Evolutionary conservation across 257 asterid genomes (phyloP), one percentile per base, ranked within the genome.

Genomic region (Haberlea rhodopensis): DNA sequence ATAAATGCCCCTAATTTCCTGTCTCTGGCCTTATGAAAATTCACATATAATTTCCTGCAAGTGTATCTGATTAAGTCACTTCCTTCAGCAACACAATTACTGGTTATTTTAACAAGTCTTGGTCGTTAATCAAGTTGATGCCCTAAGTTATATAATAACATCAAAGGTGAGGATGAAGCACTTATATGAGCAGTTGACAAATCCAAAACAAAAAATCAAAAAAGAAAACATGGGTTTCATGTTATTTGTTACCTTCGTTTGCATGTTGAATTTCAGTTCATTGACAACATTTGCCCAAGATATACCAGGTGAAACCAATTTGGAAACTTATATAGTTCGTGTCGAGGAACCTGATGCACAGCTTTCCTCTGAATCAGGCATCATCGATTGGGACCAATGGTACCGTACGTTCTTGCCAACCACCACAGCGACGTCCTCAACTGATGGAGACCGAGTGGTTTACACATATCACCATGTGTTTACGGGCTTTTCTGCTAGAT

Each of bases 401-500:
- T 76, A 80, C 18, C 10, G 15, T 22, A 73, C 86, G 13, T 76
- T 83, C 71, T 28, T 83, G 26, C 79, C 80, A 0, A 25, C 65
- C 45, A 60, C 43, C 18, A 37, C 34, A 10, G 26, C 75, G 6
- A n/a, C 45, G 45, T 9, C 9, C 54, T 51, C 67, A 24, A 57
- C 52, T 15, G 76, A 66, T 23, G 54, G 21, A 28, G 8, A 65
- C 0, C 68, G 75, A 2, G 60, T 75, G 20, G 7, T 77, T 6
- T 72, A 79, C 52, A 43, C 77, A 5, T 84, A 81, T 52, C 83
- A 48, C 63, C 68, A 76, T 37, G 81, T 82, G 43, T 45, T 80
- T 37, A 70, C 48, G 21, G 88, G 88, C 0, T 80, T 85, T 22
- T 77, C 87, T 1, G 88, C 85, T 3, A 75, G 57, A 65, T 69